Evolutionary conservation across 257 asterid species (phyloP).

Genomic region (Leonotis leonurus): DNA sequence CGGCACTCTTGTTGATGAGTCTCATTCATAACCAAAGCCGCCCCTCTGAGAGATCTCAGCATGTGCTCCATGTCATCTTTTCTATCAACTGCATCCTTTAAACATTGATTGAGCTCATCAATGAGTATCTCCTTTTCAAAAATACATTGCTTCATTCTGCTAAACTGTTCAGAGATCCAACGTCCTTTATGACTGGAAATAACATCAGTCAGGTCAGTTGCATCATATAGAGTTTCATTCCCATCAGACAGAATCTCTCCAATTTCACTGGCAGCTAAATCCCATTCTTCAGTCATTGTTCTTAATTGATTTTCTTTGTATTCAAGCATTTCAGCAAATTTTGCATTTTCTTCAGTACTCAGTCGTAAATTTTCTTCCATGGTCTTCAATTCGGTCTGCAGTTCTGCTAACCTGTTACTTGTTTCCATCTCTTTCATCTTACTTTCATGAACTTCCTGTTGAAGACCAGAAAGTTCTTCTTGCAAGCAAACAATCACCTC

Average conservation of each 20-base stretch:
- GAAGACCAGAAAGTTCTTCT: conserved; percentile 82
- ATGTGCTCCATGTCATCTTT: conserved; percentile 72
- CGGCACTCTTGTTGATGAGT: conserved; percentile 74
- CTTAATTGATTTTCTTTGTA: conserved; percentile 49
- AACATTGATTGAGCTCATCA: conserved; percentile 62
- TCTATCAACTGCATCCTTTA: conserved; percentile 59
- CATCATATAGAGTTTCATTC: conserved; percentile 59
- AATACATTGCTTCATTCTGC: conserved; percentile 45
- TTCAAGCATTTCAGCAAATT: conserved; percentile 40
- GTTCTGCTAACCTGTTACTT: conserved; percentile 31
- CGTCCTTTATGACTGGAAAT: conserved; percentile 41
- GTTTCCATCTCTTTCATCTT: conserved; percentile 58
- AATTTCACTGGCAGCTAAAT: conserved; percentile 44
- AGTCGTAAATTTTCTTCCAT: conserved; percentile 38
- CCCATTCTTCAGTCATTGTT: conserved; percentile 48
- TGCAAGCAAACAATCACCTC: conserved; percentile 96
- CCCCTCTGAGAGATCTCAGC: conserved; percentile 96
- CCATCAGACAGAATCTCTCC: conserved; percentile 68
- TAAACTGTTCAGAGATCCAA: conserved; percentile 62
- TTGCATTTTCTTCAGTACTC: conserved; percentile 44
- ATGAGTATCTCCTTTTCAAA: conserved; percentile 59
- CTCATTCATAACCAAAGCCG: conserved; percentile 74
- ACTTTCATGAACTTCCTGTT: conserved; percentile 63
- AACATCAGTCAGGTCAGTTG: conserved; percentile 45
- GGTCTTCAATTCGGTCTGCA: conserved; percentile 41